A percentile compares a stretch with the other conserved stretches of the same genome.
phyloP scores from a whole-genome alignment of 768 basidiomycete genomes.

The Mycena chlorophos region DNA sequence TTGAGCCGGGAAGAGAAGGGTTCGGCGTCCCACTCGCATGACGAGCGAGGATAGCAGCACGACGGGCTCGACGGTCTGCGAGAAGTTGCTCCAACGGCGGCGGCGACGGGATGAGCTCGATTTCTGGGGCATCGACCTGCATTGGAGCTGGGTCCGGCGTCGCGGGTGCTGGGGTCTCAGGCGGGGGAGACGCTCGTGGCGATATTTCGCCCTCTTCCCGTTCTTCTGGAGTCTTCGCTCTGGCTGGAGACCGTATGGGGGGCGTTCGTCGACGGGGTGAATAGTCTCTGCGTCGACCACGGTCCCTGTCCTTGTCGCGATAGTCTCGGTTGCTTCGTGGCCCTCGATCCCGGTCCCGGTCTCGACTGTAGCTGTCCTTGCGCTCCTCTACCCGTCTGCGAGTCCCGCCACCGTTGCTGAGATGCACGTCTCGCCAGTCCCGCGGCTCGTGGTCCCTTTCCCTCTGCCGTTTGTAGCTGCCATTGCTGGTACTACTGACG shows the following conservation, averaged over 20 bases:
- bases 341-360: no score
- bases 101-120: constrained; percentile 54
- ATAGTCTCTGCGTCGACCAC: constrained; percentile 27
- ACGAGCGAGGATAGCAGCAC: constrained; percentile 73
- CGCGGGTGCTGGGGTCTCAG: constrained; percentile 27
- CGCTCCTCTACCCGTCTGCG: constrained; percentile 29
- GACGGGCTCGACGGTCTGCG: constrained; percentile 67
- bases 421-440: constrained; percentile 72
- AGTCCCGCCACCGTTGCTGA: constrained; percentile 42
- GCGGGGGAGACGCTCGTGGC: constrained; percentile 41
- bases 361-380: constrained; percentile 24
- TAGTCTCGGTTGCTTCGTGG: no score
- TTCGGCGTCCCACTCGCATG: constrained; percentile 49
- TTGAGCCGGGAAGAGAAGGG: constrained; percentile 58
- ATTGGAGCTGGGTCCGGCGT: constrained; percentile 31
- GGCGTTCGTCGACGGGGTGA: constrained; percentile 23
- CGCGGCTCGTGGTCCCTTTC: constrained; percentile 45
- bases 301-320: constrained; percentile 22
- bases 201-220: constrained; percentile 91
- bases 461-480: constrained; percentile 55
- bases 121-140: constrained; percentile 46
- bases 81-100: constrained; percentile 63
- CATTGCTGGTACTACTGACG: constrained; percentile 32
- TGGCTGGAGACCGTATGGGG: constrained; percentile 1
- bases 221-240: constrained; percentile 45